Evolutionary conservation across 352 stramenopile species (phyloP).

Genomic region (Nothophytophthora sp.): DNA sequence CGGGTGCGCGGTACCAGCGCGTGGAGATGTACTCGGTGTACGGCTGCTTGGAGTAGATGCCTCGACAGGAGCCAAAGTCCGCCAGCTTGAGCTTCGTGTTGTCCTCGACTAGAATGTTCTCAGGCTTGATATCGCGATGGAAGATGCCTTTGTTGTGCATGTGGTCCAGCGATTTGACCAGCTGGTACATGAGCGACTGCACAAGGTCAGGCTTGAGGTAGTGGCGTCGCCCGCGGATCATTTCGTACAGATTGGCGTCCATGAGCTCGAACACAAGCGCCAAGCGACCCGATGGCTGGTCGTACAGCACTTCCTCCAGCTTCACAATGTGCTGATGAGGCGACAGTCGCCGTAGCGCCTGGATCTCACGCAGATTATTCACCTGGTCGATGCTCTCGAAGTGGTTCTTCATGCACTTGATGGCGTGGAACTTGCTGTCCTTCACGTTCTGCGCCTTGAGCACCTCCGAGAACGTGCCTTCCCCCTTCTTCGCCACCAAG

Average conservation of each 20-base stretch:
- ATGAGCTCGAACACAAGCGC: constrained; percentile 97
- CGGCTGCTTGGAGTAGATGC: constrained; percentile 95
- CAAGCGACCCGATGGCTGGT: constrained; percentile 89
- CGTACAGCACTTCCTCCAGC: constrained; percentile 96
- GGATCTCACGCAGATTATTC: constrained; percentile 96
- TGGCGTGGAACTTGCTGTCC: constrained; percentile 95
- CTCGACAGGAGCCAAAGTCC: constrained; percentile 95
- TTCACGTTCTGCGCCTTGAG: constrained; percentile 94
- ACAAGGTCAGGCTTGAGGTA: constrained; percentile 88
- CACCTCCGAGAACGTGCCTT: constrained; percentile 96
- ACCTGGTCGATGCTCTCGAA: constrained; percentile 97
- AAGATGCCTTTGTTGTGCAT: constrained; percentile 98
- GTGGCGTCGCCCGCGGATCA: constrained; percentile 90
- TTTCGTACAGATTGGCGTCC: constrained; percentile 96
- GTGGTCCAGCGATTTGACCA: constrained; percentile 94
- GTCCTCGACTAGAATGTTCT: constrained; percentile 96
- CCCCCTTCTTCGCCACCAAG: constrained; percentile 94
- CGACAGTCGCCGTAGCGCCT: constrained; percentile 92
- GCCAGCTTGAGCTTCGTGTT: constrained; percentile 90
- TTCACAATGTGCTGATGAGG: constrained; percentile 96
- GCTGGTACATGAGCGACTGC: constrained; percentile 91
- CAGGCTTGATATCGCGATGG: constrained; percentile 97
- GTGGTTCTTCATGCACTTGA: constrained; percentile 98
- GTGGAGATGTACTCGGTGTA: constrained; percentile 98
- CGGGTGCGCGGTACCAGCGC: constrained; percentile 94